phyloP scores from a whole-genome alignment of 192 early-diverging fungal species.

The Podila clonocystis region DNA sequence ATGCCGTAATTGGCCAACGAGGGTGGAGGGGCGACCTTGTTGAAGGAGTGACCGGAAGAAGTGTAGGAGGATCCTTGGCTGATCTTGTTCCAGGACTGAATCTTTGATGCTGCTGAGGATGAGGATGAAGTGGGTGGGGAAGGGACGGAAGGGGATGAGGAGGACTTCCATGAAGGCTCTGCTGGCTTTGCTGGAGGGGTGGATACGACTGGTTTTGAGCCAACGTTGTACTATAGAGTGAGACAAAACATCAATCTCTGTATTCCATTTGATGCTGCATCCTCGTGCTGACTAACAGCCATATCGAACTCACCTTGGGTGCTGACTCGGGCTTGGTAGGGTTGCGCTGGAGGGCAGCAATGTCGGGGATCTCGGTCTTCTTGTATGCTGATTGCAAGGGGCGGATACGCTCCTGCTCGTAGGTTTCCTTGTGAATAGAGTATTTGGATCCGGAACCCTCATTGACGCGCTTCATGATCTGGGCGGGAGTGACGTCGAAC shows the following conservation, averaged over 20 bases:
- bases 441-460: constrained; percentile 93
- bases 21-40: constrained; percentile 36
- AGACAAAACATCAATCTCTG: no score
- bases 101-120: background rate
- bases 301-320: constrained; percentile 34
- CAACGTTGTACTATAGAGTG: background rate
- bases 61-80: constrained; percentile 18
- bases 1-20: constrained; percentile 21
- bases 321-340: constrained; percentile 57
- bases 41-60: constrained; percentile 20
- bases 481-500: constrained; percentile 80
- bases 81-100: constrained; percentile 18
- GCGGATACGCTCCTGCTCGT: constrained; percentile 38
- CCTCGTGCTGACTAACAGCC: no score
- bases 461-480: constrained; percentile 87
- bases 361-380: constrained; percentile 67
- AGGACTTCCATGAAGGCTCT: constrained; percentile 4
- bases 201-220: background rate
- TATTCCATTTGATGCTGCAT: no score
- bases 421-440: constrained; percentile 73
- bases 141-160: background rate
- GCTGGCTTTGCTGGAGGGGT: constrained; percentile 7
- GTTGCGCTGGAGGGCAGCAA: constrained; percentile 59
- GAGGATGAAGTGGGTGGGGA: constrained; percentile 9
- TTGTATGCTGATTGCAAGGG: constrained; percentile 67